A percentile compares a stretch with the other conserved stretches of the same genome.
Conservation (phyloP, 1,139 yeast species). For the Debaryomyces coudertii region DNA sequence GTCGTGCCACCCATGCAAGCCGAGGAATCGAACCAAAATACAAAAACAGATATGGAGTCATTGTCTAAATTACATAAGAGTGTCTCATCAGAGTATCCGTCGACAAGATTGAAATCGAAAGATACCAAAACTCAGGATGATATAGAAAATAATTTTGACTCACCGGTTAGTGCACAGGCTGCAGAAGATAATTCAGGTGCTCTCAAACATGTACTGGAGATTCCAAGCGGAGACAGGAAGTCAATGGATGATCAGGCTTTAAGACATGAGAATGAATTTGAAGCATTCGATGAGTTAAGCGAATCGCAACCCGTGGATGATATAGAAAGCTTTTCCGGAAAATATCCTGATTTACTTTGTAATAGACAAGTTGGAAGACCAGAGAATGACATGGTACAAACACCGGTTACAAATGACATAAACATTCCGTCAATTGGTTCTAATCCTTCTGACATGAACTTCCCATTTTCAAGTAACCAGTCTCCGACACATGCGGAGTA, state of each 20-base stretch:
- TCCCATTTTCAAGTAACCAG: neutral
- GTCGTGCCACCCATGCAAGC: conserved; percentile 6
- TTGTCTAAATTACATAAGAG: conserved; percentile 5
- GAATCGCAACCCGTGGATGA: neutral
- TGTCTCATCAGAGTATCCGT: conserved; percentile 1
- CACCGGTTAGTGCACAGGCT: neutral
- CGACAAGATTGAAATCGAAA: neutral
- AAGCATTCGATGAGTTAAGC: neutral
- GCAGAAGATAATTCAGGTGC: neutral
- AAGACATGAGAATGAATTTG: neutral
- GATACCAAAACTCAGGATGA: neutral
- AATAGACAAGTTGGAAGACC: neutral
- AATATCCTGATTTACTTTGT: neutral
- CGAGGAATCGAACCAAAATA: conserved; percentile 15
- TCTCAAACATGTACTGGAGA: neutral
- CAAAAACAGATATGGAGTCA: conserved; percentile 12
- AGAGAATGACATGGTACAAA: neutral
- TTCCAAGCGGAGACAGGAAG: neutral
- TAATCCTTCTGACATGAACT: neutral
- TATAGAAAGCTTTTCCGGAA: neutral
- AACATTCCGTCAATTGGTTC: neutral
- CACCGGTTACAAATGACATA: neutral
- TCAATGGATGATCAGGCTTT: neutral
- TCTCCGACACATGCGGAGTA: neutral
- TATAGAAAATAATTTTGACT: neutral